A percentile compares a stretch with the other conserved stretches of the same genome.
Evolutionary conservation across 768 basidiomycete genomes (phyloP).

Genomic region (Mycena pura): DNA sequence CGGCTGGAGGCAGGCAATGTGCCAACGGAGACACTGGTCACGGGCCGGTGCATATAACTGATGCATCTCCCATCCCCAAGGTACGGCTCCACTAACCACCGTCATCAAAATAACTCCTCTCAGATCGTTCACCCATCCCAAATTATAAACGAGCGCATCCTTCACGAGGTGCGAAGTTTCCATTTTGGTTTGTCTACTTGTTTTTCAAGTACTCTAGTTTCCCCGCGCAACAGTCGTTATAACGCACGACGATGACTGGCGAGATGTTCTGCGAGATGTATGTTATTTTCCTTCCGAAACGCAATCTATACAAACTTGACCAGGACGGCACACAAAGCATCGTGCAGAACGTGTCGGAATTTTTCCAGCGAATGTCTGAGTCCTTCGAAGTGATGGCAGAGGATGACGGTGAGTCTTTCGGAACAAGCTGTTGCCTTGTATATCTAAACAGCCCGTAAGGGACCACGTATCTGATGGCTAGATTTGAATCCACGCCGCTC

Average conservation of each 20-base stretch:
- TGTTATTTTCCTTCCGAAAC: neutral
- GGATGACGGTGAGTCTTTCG: no score
- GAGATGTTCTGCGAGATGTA: conserved; percentile 4
- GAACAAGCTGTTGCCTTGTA: no score
- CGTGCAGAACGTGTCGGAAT: no score
- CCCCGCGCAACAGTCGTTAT: neutral
- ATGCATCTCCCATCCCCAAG: neutral
- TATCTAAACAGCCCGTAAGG: no score
- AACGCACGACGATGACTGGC: conserved; percentile 20
- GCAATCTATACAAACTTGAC: neutral
- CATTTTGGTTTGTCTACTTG: neutral
- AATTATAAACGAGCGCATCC: conserved; percentile 3
- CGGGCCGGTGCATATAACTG: no score
- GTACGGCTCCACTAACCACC: neutral
- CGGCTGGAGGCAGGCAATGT: no score
- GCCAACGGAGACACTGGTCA: no score
- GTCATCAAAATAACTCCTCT: neutral
- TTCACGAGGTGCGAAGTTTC: neutral
- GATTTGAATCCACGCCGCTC: no score
- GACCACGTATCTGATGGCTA: no score
- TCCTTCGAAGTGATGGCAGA: no score
- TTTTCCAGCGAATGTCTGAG: no score
- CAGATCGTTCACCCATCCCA: conserved; percentile 9
- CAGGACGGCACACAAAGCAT: conserved; percentile 6
- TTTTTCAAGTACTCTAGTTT: neutral